Percentiles rank a stretch among this genome's conserved stretches.
Conservation (phyloP, 2,329 filamentous ascomycete genomes). For the Clarireedia monteithiana region DNA sequence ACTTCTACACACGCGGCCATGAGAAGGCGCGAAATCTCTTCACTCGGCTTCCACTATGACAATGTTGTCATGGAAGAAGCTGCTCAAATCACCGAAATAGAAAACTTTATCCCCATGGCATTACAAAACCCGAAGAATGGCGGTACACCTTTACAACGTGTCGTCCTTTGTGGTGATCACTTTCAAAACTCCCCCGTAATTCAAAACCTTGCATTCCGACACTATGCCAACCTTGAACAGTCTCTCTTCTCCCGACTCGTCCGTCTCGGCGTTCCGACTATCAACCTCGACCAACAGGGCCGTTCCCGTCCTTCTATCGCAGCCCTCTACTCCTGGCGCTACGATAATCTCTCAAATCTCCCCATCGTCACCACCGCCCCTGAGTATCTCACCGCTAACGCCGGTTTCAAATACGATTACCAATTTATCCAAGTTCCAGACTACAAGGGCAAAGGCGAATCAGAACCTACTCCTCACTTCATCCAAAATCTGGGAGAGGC, state of each 20-base stretch:
- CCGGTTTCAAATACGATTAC: slow-evolving; percentile 88
- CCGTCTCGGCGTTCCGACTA: slow-evolving; percentile 82
- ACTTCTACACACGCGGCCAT: slow-evolving; percentile 97
- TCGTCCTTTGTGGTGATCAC: slow-evolving; percentile 92
- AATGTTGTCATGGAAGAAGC: slow-evolving; percentile 98
- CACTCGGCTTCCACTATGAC: slow-evolving; percentile 93
- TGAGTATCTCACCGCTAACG: slow-evolving; percentile 77
- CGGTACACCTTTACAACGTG: slow-evolving; percentile 69
- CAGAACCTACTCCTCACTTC: slow-evolving; percentile 86
- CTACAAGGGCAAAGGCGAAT: slow-evolving; percentile 85
- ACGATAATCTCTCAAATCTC: slow-evolving; percentile 71
- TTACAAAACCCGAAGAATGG: slow-evolving; percentile 74
- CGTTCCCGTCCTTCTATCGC: slow-evolving; percentile 83
- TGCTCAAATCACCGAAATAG: slow-evolving; percentile 93
- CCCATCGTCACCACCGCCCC: slow-evolving; percentile 59
- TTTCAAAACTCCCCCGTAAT: slow-evolving; percentile 95
- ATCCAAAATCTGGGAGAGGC: slow-evolving; percentile 95
- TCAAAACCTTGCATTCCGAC: slow-evolving; percentile 86
- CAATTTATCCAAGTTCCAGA: slow-evolving; percentile 95
- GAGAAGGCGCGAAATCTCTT: slow-evolving; percentile 80
- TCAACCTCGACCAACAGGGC: slow-evolving; percentile 88
- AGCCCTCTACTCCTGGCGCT: slow-evolving; percentile 88
- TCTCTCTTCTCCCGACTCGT: slow-evolving; percentile 89
- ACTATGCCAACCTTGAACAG: slow-evolving; percentile 94
- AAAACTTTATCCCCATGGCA: slow-evolving; percentile 92